These are phyloP conservation scores for Amanita brunnescens DNA, from an alignment of 768 basidiomycete species.

Conservation along the genomic window DNA sequence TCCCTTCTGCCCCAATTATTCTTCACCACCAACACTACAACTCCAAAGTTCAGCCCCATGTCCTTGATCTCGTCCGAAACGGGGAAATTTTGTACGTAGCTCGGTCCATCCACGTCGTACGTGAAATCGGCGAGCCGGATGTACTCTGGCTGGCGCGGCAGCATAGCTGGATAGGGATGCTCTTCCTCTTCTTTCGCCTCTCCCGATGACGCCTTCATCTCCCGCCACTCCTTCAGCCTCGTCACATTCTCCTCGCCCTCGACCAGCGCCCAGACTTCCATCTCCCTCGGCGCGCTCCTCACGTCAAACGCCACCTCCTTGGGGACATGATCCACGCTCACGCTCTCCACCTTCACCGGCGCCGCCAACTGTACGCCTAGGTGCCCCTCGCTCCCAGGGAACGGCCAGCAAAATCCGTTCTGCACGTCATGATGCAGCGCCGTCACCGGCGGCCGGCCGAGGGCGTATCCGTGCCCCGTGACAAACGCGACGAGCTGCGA, in stretches of 20 bases:
- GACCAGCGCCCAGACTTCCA: constrained; percentile 89
- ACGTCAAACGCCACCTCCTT: constrained; percentile 76
- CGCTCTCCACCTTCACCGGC: constrained; percentile 62
- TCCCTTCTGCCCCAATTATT: constrained; percentile 83
- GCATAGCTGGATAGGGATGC: constrained; percentile 34
- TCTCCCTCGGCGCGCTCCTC: constrained; percentile 70
- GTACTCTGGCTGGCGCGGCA: constrained; percentile 38
- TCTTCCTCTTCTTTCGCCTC: constrained; percentile 18
- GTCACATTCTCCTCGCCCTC: constrained; percentile 67
- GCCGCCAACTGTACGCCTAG: constrained; percentile 74
- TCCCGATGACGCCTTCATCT: constrained; percentile 32
- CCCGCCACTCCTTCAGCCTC: constrained; percentile 50
- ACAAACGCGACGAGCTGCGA: constrained; percentile 44
- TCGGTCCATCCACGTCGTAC: constrained; percentile 50
- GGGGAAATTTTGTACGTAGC: constrained; percentile 75
- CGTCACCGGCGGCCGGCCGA: constrained; percentile 77
- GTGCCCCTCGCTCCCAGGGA: constrained; percentile 69
- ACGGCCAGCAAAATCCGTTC: constrained; percentile 91
- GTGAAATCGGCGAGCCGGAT: constrained; percentile 62
- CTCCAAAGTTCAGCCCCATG: constrained; percentile 73
- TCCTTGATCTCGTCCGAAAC: constrained; percentile 56
- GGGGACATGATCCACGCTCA: constrained; percentile 88
- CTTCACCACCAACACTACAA: constrained; percentile 72
- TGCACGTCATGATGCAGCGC: constrained; percentile 82
- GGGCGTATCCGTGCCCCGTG: constrained; percentile 51